Conservation (phyloP, 1,284 basidiomycete genomes). For the Ceratobasidium papillatum region DNA sequence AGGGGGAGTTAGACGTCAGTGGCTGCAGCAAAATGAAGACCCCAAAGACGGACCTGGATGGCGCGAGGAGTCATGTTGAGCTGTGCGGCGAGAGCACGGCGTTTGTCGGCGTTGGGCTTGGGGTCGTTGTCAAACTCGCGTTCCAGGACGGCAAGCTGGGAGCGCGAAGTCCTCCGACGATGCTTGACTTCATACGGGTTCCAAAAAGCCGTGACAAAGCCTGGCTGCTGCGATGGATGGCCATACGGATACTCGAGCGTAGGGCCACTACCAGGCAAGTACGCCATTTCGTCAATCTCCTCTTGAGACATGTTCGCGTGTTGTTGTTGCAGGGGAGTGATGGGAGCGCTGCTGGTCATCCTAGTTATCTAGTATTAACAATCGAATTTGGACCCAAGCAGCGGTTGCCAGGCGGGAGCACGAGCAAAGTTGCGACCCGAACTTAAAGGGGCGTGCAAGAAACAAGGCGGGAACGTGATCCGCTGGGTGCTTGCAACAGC, state of each 20-base stretch:
- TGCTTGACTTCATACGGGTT: slow-evolving; percentile 91
- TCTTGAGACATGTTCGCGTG: neutral
- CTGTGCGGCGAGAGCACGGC: slow-evolving; percentile 80
- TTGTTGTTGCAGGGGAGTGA: neutral
- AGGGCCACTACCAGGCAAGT: slow-evolving; percentile 25
- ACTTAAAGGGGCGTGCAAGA: neutral
- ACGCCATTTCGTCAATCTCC: slow-evolving; percentile 24
- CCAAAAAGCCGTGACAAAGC: slow-evolving; percentile 55
- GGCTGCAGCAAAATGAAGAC: slow-evolving; percentile 37
- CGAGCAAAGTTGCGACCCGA: neutral
- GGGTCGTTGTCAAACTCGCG: slow-evolving; percentile 84
- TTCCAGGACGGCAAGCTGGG: slow-evolving; percentile 88
- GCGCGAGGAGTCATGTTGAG: slow-evolving; percentile 92
- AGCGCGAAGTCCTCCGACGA: slow-evolving; percentile 81
- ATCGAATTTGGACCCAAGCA: too few relatives aligned
- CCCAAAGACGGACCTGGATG: slow-evolving; percentile 78
- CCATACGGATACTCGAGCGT: slow-evolving; percentile 8
- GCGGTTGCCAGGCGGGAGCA: slow-evolving; percentile 31
- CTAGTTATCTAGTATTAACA: neutral
- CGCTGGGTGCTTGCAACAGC: too few relatives aligned
- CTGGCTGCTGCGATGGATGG: slow-evolving; percentile 12
- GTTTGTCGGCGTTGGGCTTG: slow-evolving; percentile 84
- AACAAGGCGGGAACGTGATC: too few relatives aligned
- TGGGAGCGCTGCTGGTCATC: neutral
- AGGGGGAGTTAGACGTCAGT: slow-evolving; percentile 22